Conservation (phyloP, 148 eudicot species). For the Chenopodium quinoa region DNA sequence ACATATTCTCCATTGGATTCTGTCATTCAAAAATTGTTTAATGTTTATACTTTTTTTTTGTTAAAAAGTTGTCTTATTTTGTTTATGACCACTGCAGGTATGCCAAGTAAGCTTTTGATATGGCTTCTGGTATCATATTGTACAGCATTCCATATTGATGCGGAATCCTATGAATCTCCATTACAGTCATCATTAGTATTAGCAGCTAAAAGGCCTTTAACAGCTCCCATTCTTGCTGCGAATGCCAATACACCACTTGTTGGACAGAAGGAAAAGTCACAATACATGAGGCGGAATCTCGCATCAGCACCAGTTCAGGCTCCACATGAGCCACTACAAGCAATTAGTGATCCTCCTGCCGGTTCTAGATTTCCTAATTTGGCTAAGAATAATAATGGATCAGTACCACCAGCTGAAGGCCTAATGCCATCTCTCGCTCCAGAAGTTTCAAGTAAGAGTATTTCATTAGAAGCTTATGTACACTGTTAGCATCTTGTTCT, state of each 20-base stretch:
- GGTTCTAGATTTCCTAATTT: constrained; percentile 42
- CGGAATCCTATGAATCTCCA: constrained; percentile 26
- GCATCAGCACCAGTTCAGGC: constrained; percentile 39
- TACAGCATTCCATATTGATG: constrained; percentile 28
- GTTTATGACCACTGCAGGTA: constrained; percentile 35
- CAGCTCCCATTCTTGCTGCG: constrained; percentile 25
- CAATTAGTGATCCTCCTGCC: constrained; percentile 48
- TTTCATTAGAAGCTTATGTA: background rate
- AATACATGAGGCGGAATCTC: constrained; percentile 29
- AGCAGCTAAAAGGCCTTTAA: constrained; percentile 32
- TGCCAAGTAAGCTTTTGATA: constrained; percentile 31
- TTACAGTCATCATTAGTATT: constrained; percentile 30
- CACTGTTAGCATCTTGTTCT: background rate
- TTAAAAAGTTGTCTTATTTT: background rate
- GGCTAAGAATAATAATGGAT: constrained; percentile 37
- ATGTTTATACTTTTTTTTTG: background rate
- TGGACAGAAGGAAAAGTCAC: constrained; percentile 28
- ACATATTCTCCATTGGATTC: background rate
- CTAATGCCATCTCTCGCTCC: constrained; percentile 70
- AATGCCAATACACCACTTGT: constrained; percentile 25
- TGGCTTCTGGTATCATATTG: constrained; percentile 44
- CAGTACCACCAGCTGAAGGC: constrained; percentile 35
- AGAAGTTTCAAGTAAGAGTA: constrained; percentile 51
- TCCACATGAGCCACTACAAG: constrained; percentile 39
- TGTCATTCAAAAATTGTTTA: background rate